A percentile compares a stretch with the other conserved stretches of the same genome.
Evolutionary conservation across 1,284 basidiomycete genomes (phyloP).

Genomic region (Sporisorium exsertum): DNA sequence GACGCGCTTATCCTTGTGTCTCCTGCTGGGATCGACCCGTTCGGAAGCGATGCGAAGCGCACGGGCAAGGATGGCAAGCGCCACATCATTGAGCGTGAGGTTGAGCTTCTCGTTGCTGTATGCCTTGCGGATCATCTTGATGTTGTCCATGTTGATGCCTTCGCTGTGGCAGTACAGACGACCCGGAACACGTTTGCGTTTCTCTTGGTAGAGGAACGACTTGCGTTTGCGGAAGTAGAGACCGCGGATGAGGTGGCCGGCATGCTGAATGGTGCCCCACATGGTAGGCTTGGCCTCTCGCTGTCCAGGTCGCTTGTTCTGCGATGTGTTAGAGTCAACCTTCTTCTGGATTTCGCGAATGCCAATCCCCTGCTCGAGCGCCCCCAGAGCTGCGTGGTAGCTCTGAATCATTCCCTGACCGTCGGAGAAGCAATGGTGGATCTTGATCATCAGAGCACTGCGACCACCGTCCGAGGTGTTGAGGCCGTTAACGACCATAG

Average conservation of each 20-base stretch:
- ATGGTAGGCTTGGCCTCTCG: conserved; percentile 58
- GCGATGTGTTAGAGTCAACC: conserved; percentile 53
- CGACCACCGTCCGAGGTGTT: conserved; percentile 62
- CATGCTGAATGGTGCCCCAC: conserved; percentile 61
- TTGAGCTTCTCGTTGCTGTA: conserved; percentile 57
- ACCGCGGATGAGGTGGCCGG: conserved; percentile 57
- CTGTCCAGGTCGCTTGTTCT: conserved; percentile 57
- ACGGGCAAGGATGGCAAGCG: conserved; percentile 63
- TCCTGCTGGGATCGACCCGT: conserved; percentile 36
- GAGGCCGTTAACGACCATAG: conserved; percentile 66
- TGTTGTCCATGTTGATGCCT: conserved; percentile 64
- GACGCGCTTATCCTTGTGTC: conserved; percentile 63
- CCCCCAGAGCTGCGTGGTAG: conserved; percentile 66
- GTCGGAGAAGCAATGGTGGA: conserved; percentile 68
- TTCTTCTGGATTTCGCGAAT: conserved; percentile 63
- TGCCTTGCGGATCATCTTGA: conserved; percentile 66
- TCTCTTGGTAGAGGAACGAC: conserved; percentile 59
- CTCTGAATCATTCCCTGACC: conserved; percentile 69
- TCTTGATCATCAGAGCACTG: conserved; percentile 68
- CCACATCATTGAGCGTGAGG: conserved; percentile 67
- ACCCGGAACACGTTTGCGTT: conserved; percentile 35
- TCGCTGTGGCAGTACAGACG: conserved; percentile 66
- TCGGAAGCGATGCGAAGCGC: conserved; percentile 65
- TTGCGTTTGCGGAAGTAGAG: conserved; percentile 65
- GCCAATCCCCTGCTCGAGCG: conserved; percentile 54